Conservation (phyloP, 1,284 basidiomycete genomes). For the Mrakiaceae sp. region DNA sequence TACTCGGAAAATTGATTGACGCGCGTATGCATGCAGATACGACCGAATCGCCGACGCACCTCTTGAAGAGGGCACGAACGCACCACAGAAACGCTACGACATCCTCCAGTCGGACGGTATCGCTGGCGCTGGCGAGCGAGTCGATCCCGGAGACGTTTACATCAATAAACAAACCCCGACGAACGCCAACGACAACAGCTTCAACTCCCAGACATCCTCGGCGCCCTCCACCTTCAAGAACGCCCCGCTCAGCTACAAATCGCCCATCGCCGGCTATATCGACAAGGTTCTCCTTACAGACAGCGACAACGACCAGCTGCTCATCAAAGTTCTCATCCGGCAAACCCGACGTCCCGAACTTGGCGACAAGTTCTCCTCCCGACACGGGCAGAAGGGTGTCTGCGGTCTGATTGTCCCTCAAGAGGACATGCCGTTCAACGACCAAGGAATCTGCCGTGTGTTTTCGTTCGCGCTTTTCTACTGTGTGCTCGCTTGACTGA, state of each 20-base stretch:
- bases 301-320: slow-evolving; percentile 83
- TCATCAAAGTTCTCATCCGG: slow-evolving; percentile 96
- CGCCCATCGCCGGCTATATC: slow-evolving; percentile 81
- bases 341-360: slow-evolving; percentile 94
- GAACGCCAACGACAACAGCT: slow-evolving; percentile 57
- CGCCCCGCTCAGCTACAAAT: slow-evolving; percentile 80
- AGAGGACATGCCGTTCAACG: slow-evolving; percentile 98
- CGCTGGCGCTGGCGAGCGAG: slow-evolving; percentile 85
- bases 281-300: slow-evolving; percentile 98
- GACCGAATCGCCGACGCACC: slow-evolving; percentile 93
- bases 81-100: slow-evolving; percentile 70
- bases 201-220: slow-evolving; percentile 37
- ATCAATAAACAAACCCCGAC: slow-evolving; percentile 94
- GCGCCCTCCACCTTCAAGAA: slow-evolving; percentile 63
- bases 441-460: slow-evolving; percentile 83
- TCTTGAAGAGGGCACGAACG: slow-evolving; percentile 60
- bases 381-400: slow-evolving; percentile 98
- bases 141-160: slow-evolving; percentile 87
- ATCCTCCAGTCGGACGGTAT: slow-evolving; percentile 87
- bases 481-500: neutral
- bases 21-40: slow-evolving; percentile 43
- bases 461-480: neutral
- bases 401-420: slow-evolving; percentile 97
- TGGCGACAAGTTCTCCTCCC: slow-evolving; percentile 96
- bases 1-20: neutral